Conservation (phyloP, 169 alveolate species). For the Plasmodium sp. region DNA sequence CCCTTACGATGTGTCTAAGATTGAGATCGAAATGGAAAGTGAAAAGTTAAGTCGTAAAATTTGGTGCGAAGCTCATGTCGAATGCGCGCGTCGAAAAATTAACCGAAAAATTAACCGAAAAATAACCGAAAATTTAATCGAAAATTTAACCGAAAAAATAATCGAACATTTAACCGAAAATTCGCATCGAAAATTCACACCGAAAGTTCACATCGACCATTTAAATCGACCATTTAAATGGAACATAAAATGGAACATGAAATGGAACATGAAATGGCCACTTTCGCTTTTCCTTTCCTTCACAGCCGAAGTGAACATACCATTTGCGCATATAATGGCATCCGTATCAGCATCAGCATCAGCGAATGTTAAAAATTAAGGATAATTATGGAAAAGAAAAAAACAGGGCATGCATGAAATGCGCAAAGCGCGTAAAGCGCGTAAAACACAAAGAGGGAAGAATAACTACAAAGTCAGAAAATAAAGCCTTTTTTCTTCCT, state of each 20-base stretch:
- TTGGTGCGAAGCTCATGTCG: not conserved
- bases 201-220: conserved; percentile 1
- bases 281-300: conserved; percentile 12
- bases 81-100: not conserved
- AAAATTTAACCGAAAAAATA: not conserved
- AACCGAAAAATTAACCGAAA: not conserved
- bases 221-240: not conserved
- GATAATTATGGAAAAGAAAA: conserved; percentile 37
- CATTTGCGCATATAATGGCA: conserved; percentile 2
- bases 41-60: not conserved
- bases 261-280: not conserved
- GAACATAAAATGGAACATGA: not conserved
- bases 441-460: conserved; percentile 20
- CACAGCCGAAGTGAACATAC: conserved; percentile 14
- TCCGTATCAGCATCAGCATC: conserved; percentile 11
- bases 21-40: not conserved
- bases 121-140: not conserved
- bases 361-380: not conserved
- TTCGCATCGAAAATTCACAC: not conserved
- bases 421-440: not conserved
- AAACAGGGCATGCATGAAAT: not conserved
- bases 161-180: not conserved
- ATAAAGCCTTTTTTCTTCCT: not conserved
- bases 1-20: conserved; percentile 70
- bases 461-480: conserved; percentile 39